A percentile compares a stretch with the other conserved stretches of the same genome.
Conservation (phyloP, 306 rosid species). For the Trifolium dubium region DNA sequence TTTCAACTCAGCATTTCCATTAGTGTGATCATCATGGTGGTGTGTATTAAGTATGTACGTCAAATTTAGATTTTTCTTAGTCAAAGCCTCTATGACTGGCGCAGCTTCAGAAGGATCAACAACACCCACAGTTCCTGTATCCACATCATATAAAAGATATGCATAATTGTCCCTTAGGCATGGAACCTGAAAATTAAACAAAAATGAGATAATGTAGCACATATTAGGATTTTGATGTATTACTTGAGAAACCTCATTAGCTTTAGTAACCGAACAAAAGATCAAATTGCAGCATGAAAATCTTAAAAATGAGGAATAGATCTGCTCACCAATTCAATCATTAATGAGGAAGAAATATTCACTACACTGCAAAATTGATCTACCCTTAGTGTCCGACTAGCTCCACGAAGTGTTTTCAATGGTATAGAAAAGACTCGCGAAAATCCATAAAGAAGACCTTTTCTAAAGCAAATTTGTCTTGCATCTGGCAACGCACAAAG, state of each 20-base stretch:
- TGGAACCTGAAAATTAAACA: slow-evolving; percentile 68
- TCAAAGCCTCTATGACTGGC: slow-evolving; percentile 83
- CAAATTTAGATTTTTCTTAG: slow-evolving; percentile 79
- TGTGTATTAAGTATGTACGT: slow-evolving; percentile 92
- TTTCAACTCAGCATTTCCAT: slow-evolving; percentile 90
- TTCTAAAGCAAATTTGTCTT: slow-evolving; percentile 76
- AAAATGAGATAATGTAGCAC: slow-evolving; percentile 4
- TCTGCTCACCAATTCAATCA: slow-evolving; percentile 84
- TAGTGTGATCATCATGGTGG: slow-evolving; percentile 92
- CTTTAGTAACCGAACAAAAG: slow-evolving; percentile 10
- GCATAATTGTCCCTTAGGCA: slow-evolving; percentile 92
- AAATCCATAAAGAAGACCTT: slow-evolving; percentile 81
- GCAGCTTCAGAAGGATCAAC: slow-evolving; percentile 97
- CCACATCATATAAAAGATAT: slow-evolving; percentile 86
- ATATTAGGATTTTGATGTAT: background rate
- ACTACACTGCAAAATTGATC: slow-evolving; percentile 93
- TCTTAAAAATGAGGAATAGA: slow-evolving; percentile 14
- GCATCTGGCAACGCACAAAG: slow-evolving; percentile 75
- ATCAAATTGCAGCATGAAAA: background rate
- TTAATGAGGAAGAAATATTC: slow-evolving; percentile 76
- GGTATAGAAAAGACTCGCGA: slow-evolving; percentile 76
- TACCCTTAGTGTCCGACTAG: slow-evolving; percentile 83
- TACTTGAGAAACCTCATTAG: slow-evolving; percentile 19
- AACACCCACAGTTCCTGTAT: slow-evolving; percentile 95
- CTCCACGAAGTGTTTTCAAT: slow-evolving; percentile 82